Evolutionary conservation across 345 rosid species (phyloP), one percentile per base, ranked within the genome.

Genomic region (Syzygium aqueum): DNA sequence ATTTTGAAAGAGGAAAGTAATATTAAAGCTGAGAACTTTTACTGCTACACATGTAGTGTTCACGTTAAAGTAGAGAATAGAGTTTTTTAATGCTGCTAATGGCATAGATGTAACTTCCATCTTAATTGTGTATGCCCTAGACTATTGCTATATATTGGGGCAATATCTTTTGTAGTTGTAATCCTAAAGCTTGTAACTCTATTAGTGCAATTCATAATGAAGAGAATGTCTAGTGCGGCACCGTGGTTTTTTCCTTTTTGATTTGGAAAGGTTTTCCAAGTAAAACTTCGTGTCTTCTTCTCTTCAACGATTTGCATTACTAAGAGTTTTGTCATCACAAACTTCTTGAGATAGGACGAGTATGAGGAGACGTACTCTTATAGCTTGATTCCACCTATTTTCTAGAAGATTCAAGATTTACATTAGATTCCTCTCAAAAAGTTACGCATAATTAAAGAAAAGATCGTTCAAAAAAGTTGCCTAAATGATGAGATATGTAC

Each of bases 231-330:
- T 11, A 57, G 15, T 57, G 7, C 0, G 7, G 30, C 15, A 0
- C 27, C 0, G 0, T 59, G 27, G 11, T 11, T 27, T 27, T 59
- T 59, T 0, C 15, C 15, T 59, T 59, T 59, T 0, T 59, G 3
- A 25, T 27, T 27, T 27, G 65, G 25, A 59, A 59, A 13, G 65
- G 0, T 59, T 0, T 59, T 59, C n/a, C 65, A 59, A 3, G 11
- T 23, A 59, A 59, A 25, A 11, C 5, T 51, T 25, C 5, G 65
- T 27, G 65, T 59, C 28, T 11, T 27, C 65, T 59, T 27, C 65
- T 59, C 28, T 59, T 11, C 15, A 59, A 11, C 27, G 3, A 59
- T 59, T 59, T 0, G 3, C 10, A 27, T 56, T 56, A 8, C 61
- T 56, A 56, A 56, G 11, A 51, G 15, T 40, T 40, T 40, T 40